Percentiles rank a stretch among this genome's conserved stretches.
phyloP scores from a whole-genome alignment of 140 eudicot species.

The Stevia rebaudiana region DNA sequence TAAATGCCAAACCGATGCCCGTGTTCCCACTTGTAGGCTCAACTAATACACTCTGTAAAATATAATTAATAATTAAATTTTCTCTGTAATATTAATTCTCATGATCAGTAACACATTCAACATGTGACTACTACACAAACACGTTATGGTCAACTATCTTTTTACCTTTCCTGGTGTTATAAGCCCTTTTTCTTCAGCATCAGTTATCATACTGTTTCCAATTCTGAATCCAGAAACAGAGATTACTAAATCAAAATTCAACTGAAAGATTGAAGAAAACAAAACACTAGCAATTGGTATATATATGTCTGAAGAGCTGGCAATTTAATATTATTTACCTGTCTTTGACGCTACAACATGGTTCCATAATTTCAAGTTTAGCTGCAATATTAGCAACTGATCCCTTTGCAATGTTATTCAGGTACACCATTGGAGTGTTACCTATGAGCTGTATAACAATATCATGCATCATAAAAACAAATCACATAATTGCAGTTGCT shows the following conservation, averaged over 20 bases:
- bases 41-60: conserved; percentile 67
- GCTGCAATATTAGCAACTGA: conserved; percentile 93
- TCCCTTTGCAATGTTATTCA: conserved; percentile 67
- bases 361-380: conserved; percentile 98
- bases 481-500: no score
- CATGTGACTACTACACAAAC: neutral
- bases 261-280: neutral
- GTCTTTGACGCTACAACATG: conserved; percentile 97
- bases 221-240: conserved; percentile 55
- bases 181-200: conserved; percentile 85
- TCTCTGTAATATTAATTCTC: neutral
- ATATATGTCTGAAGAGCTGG: no score
- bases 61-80: neutral
- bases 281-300: no score
- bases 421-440: conserved; percentile 89
- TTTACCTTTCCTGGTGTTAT: conserved; percentile 94
- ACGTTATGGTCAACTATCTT: neutral
- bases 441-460: conserved; percentile 67
- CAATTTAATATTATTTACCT: conserved; percentile 38
- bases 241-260: neutral
- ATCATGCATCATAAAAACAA: no score
- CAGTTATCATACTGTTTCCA: conserved; percentile 83
- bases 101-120: neutral
- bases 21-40: conserved; percentile 99
- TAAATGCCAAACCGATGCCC: conserved; percentile 95